Base-by-base conservation (phyloP, 2,329 filamentous ascomycete genomes). In the Talaromyces sp. region DNA sequence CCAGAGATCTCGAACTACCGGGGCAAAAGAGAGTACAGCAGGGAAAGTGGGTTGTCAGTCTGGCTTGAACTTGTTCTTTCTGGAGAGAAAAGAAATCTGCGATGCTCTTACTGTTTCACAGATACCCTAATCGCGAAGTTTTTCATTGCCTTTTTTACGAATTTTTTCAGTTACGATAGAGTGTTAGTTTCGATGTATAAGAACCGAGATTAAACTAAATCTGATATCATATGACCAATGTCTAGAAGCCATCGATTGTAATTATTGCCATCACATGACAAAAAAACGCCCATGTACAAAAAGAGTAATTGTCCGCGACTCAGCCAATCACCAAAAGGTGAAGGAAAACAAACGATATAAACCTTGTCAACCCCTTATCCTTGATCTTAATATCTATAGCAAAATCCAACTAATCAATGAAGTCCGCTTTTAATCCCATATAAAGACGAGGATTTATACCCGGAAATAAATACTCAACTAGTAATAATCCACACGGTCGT, bases 1-100 rank as follows among this genome's bases (percentile, higher is more conserved):
- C 61, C 5, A 41, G n/a, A 26, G 54, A 61, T 51, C 32, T 61
- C 4, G 59, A 50, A 29, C 21, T 61, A 27, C 26, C 48, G 7
- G 31, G 27, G n/a, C 32, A 38, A 31, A 19, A 43, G n/a, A 43
- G 26, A 31, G 38, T 10, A 52, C 48, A 52, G 11, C 24, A 52
- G 27, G 48, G 48, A 9, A 29, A 29, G 11, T 26, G 48, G 17
- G 48, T 52, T 52, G 21, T 52, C 24, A 52, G 48, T 52, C 19
- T 52, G 48, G 48, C 48, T 52, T 52, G 48, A 52, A 12, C 10
- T 52, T 52, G 14, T n/a, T n/a, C 48, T 35, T 35, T 12, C 17
- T 35, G 32, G 17, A 35, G 9, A 26, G 24, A 19, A 29, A n/a
- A 26, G 24, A 19, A 29, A n/a, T 52, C 29, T 19, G 17, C 27